phyloP scores from a whole-genome alignment of 441 rosid genomes.

The Gossypium armourianum region DNA sequence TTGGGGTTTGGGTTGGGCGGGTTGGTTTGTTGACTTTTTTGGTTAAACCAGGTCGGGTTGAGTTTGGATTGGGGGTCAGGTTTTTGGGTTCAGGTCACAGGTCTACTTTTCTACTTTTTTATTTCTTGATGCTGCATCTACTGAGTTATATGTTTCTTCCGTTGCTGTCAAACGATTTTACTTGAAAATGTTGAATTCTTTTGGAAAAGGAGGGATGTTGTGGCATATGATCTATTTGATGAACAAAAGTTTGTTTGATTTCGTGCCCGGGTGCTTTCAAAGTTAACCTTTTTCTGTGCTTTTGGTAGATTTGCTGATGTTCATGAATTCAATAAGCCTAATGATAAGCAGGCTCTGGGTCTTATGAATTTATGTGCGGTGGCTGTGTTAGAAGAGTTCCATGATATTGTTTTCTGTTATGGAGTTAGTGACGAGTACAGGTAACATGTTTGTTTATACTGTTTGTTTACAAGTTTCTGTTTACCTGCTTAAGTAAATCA shows the following conservation, averaged over 20 bases:
- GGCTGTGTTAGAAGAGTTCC: constrained; percentile 56
- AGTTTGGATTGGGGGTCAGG: too few species aligned
- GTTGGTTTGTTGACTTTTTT: too few species aligned
- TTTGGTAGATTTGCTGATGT: constrained; percentile 68
- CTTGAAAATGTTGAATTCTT: constrained; percentile 1
- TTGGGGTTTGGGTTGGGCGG: too few species aligned
- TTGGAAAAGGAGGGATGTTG: not conserved
- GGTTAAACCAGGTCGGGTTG: too few species aligned
- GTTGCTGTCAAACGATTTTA: not conserved
- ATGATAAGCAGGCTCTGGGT: constrained; percentile 71
- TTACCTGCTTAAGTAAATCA: constrained; percentile 15
- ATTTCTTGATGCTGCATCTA: not conserved
- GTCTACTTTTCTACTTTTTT: not conserved
- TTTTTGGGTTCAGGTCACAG: too few species aligned
- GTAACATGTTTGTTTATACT: constrained; percentile 24
- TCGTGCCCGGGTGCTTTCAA: constrained; percentile 13
- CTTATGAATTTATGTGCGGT: constrained; percentile 88
- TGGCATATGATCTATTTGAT: not conserved
- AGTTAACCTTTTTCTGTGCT: constrained; percentile 22
- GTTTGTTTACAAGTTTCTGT: constrained; percentile 12
- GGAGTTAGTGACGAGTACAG: constrained; percentile 94
- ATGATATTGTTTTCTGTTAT: constrained; percentile 58
- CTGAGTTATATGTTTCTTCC: constrained; percentile 7
- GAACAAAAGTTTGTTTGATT: not conserved
- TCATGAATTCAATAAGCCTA: constrained; percentile 85